phyloP scores from a whole-genome alignment of 2,329 filamentous ascomycete species.

The Talaromyces verruculosus region DNA sequence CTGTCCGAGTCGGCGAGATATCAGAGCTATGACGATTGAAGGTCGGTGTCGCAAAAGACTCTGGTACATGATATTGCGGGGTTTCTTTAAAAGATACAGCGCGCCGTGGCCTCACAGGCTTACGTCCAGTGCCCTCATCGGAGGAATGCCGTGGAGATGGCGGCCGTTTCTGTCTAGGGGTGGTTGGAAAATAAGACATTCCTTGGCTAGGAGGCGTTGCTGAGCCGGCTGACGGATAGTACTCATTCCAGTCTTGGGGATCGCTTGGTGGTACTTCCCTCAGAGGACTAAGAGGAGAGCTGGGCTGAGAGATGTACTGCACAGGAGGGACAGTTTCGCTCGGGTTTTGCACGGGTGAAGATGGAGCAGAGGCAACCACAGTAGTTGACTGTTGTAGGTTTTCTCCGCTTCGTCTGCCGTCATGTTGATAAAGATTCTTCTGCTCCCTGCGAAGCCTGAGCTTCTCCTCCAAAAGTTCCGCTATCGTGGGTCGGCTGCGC shows the following conservation, averaged over 20 bases:
- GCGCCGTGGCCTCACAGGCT: slow-evolving; percentile 12
- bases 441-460: slow-evolving; percentile 32
- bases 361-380: not conserved
- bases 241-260: slow-evolving; percentile 4
- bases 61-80: not conserved
- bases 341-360: not conserved
- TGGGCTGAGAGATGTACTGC: slow-evolving; percentile 17
- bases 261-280: not conserved
- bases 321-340: not conserved
- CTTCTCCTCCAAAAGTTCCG: slow-evolving; percentile 38
- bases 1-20: slow-evolving; percentile 9
- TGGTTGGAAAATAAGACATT: not conserved
- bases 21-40: slow-evolving; percentile 1
- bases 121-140: not conserved
- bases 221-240: not conserved
- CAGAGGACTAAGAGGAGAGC: not conserved
- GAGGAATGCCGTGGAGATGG: slow-evolving; percentile 1
- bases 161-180: not conserved
- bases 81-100: slow-evolving; percentile 21
- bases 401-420: not conserved
- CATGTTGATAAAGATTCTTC: not conserved
- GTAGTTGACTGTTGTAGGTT: not conserved
- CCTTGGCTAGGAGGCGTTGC: slow-evolving; percentile 1
- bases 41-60: not conserved
- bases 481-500: slow-evolving; percentile 26